Evolutionary conservation across 2,329 filamentous ascomycete species (phyloP), one percentile per base, ranked within the genome.

Genomic region (Hymenoscyphus infarciens): DNA sequence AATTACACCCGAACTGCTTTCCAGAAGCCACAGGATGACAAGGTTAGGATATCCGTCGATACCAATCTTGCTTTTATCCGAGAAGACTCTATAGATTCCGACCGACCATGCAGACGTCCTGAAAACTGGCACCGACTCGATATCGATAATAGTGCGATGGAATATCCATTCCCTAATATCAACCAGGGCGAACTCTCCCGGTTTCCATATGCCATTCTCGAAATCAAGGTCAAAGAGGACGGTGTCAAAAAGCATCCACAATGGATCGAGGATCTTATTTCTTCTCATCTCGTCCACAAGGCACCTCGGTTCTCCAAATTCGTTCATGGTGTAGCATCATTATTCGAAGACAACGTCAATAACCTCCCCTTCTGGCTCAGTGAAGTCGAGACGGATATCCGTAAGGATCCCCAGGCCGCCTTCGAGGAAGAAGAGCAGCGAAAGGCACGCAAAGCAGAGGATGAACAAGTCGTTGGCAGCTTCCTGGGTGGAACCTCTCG

Each of bases 301-400:
- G 88, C 90, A 0, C 91, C 93, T 1, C 87, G 90, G 58, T 99
- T 99, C 78, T 97, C 92, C 71, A 99, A 99, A 76, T 99, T 98
- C 70, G 90, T 96, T 2, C 94, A 99, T 71, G 95, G 95, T 65
- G 88, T 96, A 4, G 93, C 94, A 7, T 88, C 89, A 45, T 82
- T 99, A 1, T 98, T 98, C 69, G 95, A 98, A 72, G 92, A 99
- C 76, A 87, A 97, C 72, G 93, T 99, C 75, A 98, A 98, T 78
- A 93, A 87, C 66, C 87, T 98, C 72, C 95, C 95, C 15, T 97
- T 98, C 79, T 99, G 95, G 95, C 84, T 98, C 38, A 89, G 89
- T 71, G 90, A 96, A 66, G 82, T 98, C 53, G 94, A 97, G 74
- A 91, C 86, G 35, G 95, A 99, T 74, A 99, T 99, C 73, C 88